Conservation (phyloP, 805 yeast genomes). For the Candida suzukii region DNA sequence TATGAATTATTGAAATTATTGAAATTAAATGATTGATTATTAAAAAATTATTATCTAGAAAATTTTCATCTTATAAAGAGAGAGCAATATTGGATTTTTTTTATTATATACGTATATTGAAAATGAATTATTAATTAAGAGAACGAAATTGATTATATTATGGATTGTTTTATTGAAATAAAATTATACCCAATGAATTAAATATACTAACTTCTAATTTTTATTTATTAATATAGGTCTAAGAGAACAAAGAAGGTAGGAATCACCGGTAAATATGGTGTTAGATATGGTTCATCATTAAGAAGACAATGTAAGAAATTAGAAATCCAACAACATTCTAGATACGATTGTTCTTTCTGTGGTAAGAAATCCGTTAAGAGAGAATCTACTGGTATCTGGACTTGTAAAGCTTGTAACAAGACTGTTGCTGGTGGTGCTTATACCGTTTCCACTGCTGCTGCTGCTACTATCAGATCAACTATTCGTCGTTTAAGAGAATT, state of each 20-base stretch:
- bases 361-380: constrained; percentile 98
- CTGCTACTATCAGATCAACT: constrained; percentile 99
- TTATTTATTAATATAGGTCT: constrained; percentile 55
- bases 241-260: constrained; percentile 99
- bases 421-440: constrained; percentile 99
- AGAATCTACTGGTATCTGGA: constrained; percentile 99
- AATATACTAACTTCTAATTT: constrained; percentile 8
- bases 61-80: too few relatives aligned
- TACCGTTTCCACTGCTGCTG: constrained; percentile 98
- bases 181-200: too few relatives aligned
- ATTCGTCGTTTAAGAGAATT: constrained; percentile 99
- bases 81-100: too few relatives aligned
- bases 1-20: too few relatives aligned
- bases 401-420: constrained; percentile 90
- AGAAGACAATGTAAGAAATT: constrained; percentile 99
- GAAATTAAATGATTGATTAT: too few relatives aligned
- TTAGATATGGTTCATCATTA: constrained; percentile 99
- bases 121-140: too few relatives aligned
- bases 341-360: constrained; percentile 99
- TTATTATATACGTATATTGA: not conserved
- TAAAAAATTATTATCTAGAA: too few relatives aligned
- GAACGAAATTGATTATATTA: too few relatives aligned
- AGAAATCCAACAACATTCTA: constrained; percentile 98
- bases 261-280: constrained; percentile 99
- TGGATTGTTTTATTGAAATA: too few relatives aligned